Evolutionary conservation across 352 stramenopile species (phyloP), one percentile per base, ranked within the genome.

Genomic region (Phytopythium kandeliae): DNA sequence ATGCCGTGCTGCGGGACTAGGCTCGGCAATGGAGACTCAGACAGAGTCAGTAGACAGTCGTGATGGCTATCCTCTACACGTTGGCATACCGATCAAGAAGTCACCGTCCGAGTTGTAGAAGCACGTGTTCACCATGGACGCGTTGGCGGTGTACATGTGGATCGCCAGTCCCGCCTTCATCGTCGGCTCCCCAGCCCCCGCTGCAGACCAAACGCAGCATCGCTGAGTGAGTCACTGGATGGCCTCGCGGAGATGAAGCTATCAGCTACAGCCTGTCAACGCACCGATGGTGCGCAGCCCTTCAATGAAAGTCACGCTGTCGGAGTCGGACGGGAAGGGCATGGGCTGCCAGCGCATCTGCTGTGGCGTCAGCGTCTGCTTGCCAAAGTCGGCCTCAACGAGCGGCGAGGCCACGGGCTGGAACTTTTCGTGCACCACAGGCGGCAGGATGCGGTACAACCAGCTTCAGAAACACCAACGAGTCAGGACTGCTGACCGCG

Each of bases 101-200:
- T 99, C 96, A 52, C 96, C 96, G 67, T 99, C 96, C 46, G 85
- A 92, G 73, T 98, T 98, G 77, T 97, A 96, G 30, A 98, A 89
- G 44, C 86, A 89, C 51, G 81, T 78, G 62, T 96, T 63, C 28
- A 57, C 62, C 96, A 98, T 99, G 36, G 77, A 87, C 19, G 60
- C 50, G 56, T 97, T 95, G 34, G 75, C 92, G 2, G 83, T 58
- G 67, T 98, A 99, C 66, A 96, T 89, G 69, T 98, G 95, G 55
- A 98, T 95, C 1, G 80, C 89, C 40, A 98, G 67, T 2, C 96
- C 96, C 36, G 72, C 70, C 69, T 98, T 98, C 50, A 86, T 69
- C 15, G 74, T 84, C 25, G 93, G 81, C 58, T 97, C 85, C 17
- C 96, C 95, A 0, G 88, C 87, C 28, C 86, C 86, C 28, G 71